Percentiles rank a stretch among this genome's conserved stretches.
phyloP scores from a whole-genome alignment of 495 filamentous ascomycete species.

The Podospora sp. region DNA sequence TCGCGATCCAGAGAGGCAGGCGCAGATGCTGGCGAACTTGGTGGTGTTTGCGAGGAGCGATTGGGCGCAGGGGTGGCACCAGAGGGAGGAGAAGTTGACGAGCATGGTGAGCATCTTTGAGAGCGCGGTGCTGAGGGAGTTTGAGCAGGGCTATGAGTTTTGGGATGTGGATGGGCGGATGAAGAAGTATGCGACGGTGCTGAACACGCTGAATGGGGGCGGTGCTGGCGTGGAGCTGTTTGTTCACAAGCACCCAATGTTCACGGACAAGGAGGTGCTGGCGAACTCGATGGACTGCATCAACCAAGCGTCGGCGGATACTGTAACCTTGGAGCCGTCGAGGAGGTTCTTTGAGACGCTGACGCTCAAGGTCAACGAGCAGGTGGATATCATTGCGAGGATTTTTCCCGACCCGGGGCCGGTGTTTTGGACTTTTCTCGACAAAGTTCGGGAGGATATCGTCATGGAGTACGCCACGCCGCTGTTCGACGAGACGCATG shows the following conservation, averaged over 20 bases:
- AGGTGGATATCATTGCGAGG: slow-evolving; percentile 77
- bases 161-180: slow-evolving; percentile 87
- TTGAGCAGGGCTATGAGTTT: slow-evolving; percentile 87
- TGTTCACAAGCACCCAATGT: slow-evolving; percentile 82
- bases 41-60: slow-evolving; percentile 78
- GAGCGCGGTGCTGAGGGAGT: slow-evolving; percentile 84
- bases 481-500: slow-evolving; percentile 88
- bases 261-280: slow-evolving; percentile 69
- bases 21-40: slow-evolving; percentile 81
- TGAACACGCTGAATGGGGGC: slow-evolving; percentile 81
- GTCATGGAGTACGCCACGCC: slow-evolving; percentile 84
- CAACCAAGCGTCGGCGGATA: slow-evolving; percentile 60
- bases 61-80: slow-evolving; percentile 69
- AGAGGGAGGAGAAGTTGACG: slow-evolving; percentile 69
- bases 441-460: slow-evolving; percentile 81
- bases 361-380: slow-evolving; percentile 75
- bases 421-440: slow-evolving; percentile 75
- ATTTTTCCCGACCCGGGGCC: slow-evolving; percentile 79
- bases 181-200: slow-evolving; percentile 83
- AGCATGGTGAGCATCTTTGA: slow-evolving; percentile 84
- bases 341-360: slow-evolving; percentile 78
- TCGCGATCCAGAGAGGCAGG: slow-evolving; percentile 84
- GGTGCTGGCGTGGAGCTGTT: slow-evolving; percentile 77
- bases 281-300: slow-evolving; percentile 84
- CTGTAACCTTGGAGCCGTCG: slow-evolving; percentile 74